Base-by-base conservation (phyloP, 345 rosid genomes). In the Eucalyptus victrix region DNA sequence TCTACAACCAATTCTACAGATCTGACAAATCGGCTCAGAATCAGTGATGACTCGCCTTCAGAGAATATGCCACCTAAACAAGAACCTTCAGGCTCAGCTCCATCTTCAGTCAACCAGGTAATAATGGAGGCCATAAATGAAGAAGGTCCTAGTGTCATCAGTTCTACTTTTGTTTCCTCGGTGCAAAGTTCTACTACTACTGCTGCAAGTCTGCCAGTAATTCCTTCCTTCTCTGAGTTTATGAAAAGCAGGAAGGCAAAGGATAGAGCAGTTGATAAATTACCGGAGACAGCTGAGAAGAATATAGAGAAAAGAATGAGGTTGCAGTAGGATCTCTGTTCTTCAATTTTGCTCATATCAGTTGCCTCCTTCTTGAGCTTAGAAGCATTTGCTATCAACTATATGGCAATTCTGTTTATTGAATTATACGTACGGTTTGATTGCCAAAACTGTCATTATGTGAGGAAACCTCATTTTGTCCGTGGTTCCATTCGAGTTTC, bases 171-270 rank as follows among this genome's bases (percentile, higher is more conserved):
- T 86, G 89, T 90, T 67, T 87, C 90, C 89, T 88, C 80, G 47
- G 28, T 21, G 9, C 88, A 89, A 80, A 88, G 88, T 9, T 32
- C 88, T n/a, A 51, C 49, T 21, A 16, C 51, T 1, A 0, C 40
- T 60, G 76, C 91, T 86, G 32, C 94, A 86, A 91, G 40, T 87
- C 91, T 94, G 81, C 97, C 97, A 3, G 88, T 90, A 42, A 94
- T 96, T 90, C 99, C 95, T 11, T 95, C 99, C 40, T 96, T 97
- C 92, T 94, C 98, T 3, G 96, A 96, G 91, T 96, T 96, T 90
- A 95, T 93, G 32, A 96, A 95, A 92, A 90, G 91, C 85, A 88
- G 86, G 91, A 94, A 93, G 89, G 80, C 87, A 26, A 90, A 81
- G 83, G 91, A 87, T n/a, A 87, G 58, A 45, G 88, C 91, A 45